Evolutionary conservation across 352 stramenopile genomes (phyloP), one percentile per base, ranked within the genome.

Genomic region (Phytophthora hibernalis): DNA sequence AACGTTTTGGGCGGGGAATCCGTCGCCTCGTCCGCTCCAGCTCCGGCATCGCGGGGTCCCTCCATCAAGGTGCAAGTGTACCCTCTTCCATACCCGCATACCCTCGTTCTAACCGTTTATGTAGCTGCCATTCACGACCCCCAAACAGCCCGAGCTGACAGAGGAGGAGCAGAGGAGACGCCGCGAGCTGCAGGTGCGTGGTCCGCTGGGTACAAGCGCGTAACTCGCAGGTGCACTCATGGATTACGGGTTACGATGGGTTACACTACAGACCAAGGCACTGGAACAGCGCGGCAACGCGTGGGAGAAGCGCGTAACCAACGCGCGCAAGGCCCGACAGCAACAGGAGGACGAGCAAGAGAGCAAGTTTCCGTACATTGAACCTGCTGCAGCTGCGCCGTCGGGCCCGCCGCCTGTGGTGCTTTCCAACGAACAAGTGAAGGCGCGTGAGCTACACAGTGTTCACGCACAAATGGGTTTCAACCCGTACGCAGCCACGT

Each of bases 281-380:
- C 61, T 88, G 21, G 84, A 91, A 31, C 62, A 81, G 18, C 80
- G 84, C 7, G 73, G 72, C 24, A 87, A 82, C 49, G 79, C 80
- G 3, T 92, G 84, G 84, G 82, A 92, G 45, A 92, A 92, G 57
- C 82, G 82, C 9, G 78, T 92, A 26, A 71, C 61, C 22, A 88
- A 72, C 4, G 84, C 82, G 4, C 71, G 84, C 1, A 87, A 88
- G 40, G 68, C 60, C 12, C 71, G 84, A 5, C 43, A 84, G 38
- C 70, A 85, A 50, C 67, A 90, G 35, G 82, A 90, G 54, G 81
- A 77, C 10, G 75, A 86, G 61, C 45, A 65, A 5, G 81, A 87
- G 42, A 69, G 31, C 38, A 76, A 79, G 15, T 87, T 80, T 33
- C 68, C 71, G 33, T 67, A 72, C 24, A 49, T 35, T 8, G 73